A percentile compares a stretch with the other conserved stretches of the same genome.
Evolutionary conservation across 129 eudicot species (phyloP).

Genomic region (Saussurea involucrata): DNA sequence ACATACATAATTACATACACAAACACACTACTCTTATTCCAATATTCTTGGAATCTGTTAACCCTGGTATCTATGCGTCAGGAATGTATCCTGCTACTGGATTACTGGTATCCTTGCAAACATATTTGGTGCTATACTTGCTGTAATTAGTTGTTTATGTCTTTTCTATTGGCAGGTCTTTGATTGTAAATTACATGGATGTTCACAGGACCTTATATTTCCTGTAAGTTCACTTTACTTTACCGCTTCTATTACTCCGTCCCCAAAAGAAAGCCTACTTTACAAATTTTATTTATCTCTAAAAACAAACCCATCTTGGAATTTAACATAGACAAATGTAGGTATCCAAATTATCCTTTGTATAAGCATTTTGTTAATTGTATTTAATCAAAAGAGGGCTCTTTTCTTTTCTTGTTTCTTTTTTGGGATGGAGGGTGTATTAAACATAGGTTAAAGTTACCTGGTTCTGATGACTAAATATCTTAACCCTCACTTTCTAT

Average conservation of each 20-base stretch:
- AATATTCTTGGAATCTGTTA: neutral
- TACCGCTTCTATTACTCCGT: neutral
- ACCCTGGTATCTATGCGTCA: neutral
- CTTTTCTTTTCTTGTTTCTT: neutral
- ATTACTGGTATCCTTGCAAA: neutral
- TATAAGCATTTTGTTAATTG: neutral
- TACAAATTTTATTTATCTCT: neutral
- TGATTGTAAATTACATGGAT: slow-evolving; percentile 96
- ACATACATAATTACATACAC: neutral
- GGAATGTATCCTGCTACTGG: neutral
- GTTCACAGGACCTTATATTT: slow-evolving; percentile 93
- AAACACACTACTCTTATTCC: neutral
- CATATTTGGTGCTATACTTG: slow-evolving; percentile 2
- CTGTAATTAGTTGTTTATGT: slow-evolving; percentile 9
- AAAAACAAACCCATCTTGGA: slow-evolving; percentile 2
- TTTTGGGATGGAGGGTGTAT: neutral
- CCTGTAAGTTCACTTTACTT: slow-evolving; percentile 56
- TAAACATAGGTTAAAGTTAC: neutral
- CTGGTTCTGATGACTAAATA: neutral
- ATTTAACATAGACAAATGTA: neutral
- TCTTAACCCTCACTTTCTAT: neutral
- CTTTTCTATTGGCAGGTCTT: slow-evolving; percentile 63
- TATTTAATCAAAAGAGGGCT: neutral
- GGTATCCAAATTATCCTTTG: neutral
- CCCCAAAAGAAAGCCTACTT: neutral